phyloP scores from a whole-genome alignment of 2,329 filamentous ascomycete species.

The Didymella pomorum region DNA sequence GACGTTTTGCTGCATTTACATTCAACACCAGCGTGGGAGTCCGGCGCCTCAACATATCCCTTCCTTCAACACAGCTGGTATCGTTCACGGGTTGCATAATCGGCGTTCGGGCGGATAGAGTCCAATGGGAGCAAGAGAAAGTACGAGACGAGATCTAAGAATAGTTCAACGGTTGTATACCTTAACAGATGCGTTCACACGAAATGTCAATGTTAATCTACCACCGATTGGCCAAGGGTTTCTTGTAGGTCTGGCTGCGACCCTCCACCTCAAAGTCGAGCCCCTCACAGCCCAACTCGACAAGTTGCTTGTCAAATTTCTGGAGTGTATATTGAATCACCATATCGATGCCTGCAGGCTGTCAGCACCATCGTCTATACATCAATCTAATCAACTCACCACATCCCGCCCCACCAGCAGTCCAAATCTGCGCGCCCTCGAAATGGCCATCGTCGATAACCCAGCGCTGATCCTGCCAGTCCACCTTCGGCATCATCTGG shows the following conservation, averaged over 20 bases:
- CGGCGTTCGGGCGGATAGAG: constrained; percentile 14
- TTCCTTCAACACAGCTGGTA: constrained; percentile 25
- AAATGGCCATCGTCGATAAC: constrained; percentile 43
- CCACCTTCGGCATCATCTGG: constrained; percentile 42
- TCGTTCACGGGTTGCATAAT: constrained; percentile 11
- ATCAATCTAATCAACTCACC: neutral
- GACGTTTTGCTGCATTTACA: constrained; percentile 20
- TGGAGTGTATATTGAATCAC: neutral
- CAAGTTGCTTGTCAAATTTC: neutral
- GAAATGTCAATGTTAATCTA: neutral
- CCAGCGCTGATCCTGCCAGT: constrained; percentile 54
- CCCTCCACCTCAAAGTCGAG: neutral
- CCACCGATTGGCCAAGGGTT: neutral
- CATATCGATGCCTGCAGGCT: neutral
- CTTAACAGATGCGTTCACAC: no score
- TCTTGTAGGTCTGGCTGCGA: neutral
- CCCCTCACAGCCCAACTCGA: neutral
- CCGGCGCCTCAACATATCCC: constrained; percentile 25
- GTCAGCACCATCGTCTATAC: neutral
- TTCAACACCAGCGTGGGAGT: constrained; percentile 26
- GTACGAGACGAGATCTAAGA: neutral
- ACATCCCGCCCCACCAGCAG: constrained; percentile 49
- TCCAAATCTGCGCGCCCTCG: constrained; percentile 52
- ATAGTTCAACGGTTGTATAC: neutral
- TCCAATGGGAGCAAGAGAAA: neutral